These are phyloP conservation scores for Cytospora paraplurivora DNA, from an alignment of 2,329 filamentous ascomycete species.

Conservation along the genomic window DNA sequence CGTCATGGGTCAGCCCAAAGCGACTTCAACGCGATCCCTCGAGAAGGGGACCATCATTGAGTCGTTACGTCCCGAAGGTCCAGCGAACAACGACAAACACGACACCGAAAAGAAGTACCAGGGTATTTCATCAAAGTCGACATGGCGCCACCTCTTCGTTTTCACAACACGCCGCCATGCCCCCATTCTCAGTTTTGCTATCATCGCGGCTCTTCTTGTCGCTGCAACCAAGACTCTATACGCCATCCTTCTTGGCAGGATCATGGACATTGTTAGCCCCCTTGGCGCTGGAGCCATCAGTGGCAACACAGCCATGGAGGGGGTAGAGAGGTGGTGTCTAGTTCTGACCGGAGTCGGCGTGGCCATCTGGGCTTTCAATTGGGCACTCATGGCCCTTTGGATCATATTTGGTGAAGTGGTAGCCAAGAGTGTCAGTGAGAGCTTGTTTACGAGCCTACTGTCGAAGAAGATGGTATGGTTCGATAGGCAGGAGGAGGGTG, in stretches of 20 bases:
- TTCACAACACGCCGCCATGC: conserved; percentile 69
- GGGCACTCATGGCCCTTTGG: conserved; percentile 70
- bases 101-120: not conserved
- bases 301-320: conserved; percentile 52
- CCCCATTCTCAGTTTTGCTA: conserved; percentile 54
- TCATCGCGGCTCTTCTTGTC: conserved; percentile 58
- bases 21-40: not conserved
- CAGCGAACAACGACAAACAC: not conserved
- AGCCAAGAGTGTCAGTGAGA: conserved; percentile 64
- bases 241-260: conserved; percentile 70
- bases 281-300: conserved; percentile 61
- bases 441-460: conserved; percentile 70
- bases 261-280: conserved; percentile 71
- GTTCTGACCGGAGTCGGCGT: conserved; percentile 65
- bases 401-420: conserved; percentile 80
- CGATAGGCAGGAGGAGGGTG: conserved; percentile 70
- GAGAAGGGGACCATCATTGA: not conserved
- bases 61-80: not conserved
- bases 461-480: conserved; percentile 80
- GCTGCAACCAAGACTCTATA: conserved; percentile 66
- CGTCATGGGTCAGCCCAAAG: not conserved
- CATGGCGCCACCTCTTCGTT: conserved; percentile 59
- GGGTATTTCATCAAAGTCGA: conserved; percentile 21
- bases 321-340: conserved; percentile 62
- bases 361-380: conserved; percentile 67